phyloP scores from a whole-genome alignment of 1,284 basidiomycete species.

The Ganoderma meredithae region DNA sequence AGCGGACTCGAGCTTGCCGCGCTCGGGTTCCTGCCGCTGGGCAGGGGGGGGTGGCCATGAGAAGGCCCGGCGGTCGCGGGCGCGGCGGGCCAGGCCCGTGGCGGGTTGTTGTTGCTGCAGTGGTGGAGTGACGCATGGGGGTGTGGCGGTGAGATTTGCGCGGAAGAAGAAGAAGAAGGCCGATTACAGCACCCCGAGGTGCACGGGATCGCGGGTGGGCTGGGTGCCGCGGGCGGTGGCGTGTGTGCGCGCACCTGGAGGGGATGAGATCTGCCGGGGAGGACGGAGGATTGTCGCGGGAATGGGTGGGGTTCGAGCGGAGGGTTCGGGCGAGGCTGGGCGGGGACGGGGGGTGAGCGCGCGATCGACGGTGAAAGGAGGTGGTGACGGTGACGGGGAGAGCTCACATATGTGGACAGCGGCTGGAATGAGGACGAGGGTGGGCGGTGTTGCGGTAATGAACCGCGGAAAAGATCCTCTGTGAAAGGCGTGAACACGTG shows the following conservation, averaged over 20 bases:
- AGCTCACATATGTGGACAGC: conserved; percentile 21
- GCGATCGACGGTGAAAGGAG: not conserved
- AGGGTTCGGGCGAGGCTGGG: not conserved
- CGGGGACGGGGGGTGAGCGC: not conserved
- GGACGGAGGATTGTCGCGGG: conserved; percentile 6
- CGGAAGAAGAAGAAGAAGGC: conserved; percentile 10
- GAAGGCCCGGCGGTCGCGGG: conserved; percentile 12
- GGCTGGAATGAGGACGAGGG: conserved; percentile 24
- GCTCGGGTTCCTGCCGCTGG: not conserved
- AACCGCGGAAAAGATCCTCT: conserved; percentile 36
- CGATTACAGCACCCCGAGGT: conserved; percentile 16
- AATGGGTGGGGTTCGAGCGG: conserved; percentile 15
- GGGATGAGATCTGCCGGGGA: conserved; percentile 13
- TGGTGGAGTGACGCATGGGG: not conserved
- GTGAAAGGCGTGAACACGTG: conserved; percentile 16
- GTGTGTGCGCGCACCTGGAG: conserved; percentile 9
- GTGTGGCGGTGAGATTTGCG: conserved; percentile 18
- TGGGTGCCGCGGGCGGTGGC: conserved; percentile 14
- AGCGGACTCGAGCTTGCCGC: conserved; percentile 13
- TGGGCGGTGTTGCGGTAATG: conserved; percentile 19
- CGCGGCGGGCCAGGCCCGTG: conserved; percentile 11
- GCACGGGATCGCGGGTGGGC: conserved; percentile 8
- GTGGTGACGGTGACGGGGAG: not conserved
- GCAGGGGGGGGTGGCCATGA: not conserved
- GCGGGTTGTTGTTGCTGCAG: not conserved